Evolutionary conservation across 768 basidiomycete species (phyloP).

Genomic region (Asterophora lycoperdoides): DNA sequence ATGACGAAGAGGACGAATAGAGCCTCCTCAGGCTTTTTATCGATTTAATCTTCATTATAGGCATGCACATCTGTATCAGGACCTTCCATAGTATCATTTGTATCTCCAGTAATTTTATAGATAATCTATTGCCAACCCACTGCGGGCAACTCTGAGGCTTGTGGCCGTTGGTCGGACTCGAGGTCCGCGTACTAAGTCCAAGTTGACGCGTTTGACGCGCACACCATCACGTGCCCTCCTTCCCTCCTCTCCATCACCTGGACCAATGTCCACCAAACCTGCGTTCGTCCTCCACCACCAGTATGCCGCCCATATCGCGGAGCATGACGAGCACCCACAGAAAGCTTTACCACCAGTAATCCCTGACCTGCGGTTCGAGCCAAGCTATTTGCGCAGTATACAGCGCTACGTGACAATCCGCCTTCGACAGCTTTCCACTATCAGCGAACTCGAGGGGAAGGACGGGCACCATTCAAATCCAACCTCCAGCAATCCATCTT

Average conservation of each 20-base stretch:
- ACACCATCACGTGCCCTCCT: slow-evolving; percentile 6
- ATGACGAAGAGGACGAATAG: neutral
- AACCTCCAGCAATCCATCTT: slow-evolving; percentile 12
- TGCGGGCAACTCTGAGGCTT: too few species aligned
- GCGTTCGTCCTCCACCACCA: slow-evolving; percentile 22
- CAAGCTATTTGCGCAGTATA: slow-evolving; percentile 63
- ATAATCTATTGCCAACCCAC: neutral
- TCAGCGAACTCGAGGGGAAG: slow-evolving; percentile 20
- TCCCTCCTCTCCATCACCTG: neutral
- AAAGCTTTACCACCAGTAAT: slow-evolving; percentile 49
- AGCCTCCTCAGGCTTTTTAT: neutral
- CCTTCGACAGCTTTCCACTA: neutral
- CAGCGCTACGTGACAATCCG: slow-evolving; percentile 45
- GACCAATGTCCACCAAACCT: slow-evolving; percentile 15
- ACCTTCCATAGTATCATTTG: neutral
- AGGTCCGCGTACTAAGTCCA: too few species aligned
- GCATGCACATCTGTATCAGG: neutral
- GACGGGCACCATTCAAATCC: slow-evolving; percentile 16
- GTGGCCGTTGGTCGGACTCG: too few species aligned
- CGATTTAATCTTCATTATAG: neutral
- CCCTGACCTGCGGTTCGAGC: slow-evolving; percentile 75
- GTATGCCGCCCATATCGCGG: slow-evolving; percentile 9
- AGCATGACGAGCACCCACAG: slow-evolving; percentile 15
- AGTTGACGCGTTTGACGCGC: neutral
- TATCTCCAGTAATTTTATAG: neutral